Conservation (phyloP, 345 rosid species). For the Lepidium sativum region DNA sequence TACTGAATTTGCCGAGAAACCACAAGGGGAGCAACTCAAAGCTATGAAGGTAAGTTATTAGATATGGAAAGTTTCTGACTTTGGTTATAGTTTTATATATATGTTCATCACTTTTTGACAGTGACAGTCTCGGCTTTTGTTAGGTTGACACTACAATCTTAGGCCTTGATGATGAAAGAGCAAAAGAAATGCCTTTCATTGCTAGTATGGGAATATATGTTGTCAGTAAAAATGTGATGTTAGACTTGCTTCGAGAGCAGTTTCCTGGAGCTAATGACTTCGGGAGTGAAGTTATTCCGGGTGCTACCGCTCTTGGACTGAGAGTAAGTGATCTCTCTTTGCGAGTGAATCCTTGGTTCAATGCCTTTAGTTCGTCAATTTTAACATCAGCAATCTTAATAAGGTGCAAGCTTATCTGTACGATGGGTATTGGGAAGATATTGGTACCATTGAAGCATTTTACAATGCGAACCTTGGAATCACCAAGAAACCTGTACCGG, state of each 20-base stretch:
- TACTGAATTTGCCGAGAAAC: conserved; percentile 88
- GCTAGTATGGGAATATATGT: conserved; percentile 99
- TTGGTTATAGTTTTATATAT: neutral
- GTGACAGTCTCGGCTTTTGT: neutral
- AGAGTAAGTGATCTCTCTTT: conserved; percentile 42
- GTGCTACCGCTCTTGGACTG: conserved; percentile 84
- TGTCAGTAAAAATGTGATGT: conserved; percentile 84
- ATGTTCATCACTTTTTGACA: neutral
- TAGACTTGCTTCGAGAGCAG: conserved; percentile 72
- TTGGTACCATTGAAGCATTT: conserved; percentile 95
- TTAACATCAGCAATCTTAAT: neutral
- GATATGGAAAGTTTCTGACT: too few relatives aligned
- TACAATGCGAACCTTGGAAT: conserved; percentile 95
- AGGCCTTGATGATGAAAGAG: conserved; percentile 88
- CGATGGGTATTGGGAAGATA: conserved; percentile 98
- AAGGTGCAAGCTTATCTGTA: conserved; percentile 96
- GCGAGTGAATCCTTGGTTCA: neutral
- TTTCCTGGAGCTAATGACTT: conserved; percentile 99
- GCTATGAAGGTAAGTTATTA: conserved; percentile 61
- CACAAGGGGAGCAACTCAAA: conserved; percentile 86
- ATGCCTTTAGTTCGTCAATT: neutral
- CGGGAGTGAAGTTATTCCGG: conserved; percentile 97
- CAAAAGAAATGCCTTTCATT: conserved; percentile 89
- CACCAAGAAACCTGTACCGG: conserved; percentile 94
- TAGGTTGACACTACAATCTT: conserved; percentile 94